Evolutionary conservation across 116 monocot genomes (phyloP).

Genomic region (Thalassia testudinum): DNA sequence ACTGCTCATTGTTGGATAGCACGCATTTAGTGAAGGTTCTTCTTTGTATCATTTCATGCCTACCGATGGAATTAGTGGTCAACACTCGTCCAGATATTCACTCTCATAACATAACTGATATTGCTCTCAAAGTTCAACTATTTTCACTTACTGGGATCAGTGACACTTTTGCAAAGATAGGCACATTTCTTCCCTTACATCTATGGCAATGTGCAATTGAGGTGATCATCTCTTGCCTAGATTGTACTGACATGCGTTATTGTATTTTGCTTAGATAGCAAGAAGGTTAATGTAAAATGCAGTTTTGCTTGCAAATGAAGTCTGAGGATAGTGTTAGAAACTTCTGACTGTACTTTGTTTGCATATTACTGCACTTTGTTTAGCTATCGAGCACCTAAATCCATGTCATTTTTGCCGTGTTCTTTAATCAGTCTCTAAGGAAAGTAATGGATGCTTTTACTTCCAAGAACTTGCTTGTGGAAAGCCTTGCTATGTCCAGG

Average conservation of each 20-base stretch:
- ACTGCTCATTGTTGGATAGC: slow-evolving; percentile 35
- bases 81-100: slow-evolving; percentile 15
- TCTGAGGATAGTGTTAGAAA: no score
- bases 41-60: slow-evolving; percentile 41
- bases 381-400: no score
- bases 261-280: no score
- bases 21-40: slow-evolving; percentile 25
- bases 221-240: slow-evolving; percentile 21
- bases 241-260: not conserved
- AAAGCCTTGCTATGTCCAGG: slow-evolving; percentile 75
- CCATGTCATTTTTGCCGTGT: no score
- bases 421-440: slow-evolving; percentile 39
- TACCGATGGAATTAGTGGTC: slow-evolving; percentile 35
- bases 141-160: slow-evolving; percentile 39
- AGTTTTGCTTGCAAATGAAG: not conserved
- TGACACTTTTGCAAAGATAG: slow-evolving; percentile 46
- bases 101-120: slow-evolving; percentile 6
- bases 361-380: no score
- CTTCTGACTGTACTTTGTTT: no score
- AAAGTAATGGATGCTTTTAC: slow-evolving; percentile 69
- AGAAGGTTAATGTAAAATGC: not conserved
- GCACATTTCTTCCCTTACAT: slow-evolving; percentile 32
- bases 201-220: slow-evolving; percentile 51
- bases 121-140: slow-evolving; percentile 55
- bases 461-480: slow-evolving; percentile 50